Conservation (phyloP, 164 flowering plant species). For the Saururus chinensis region DNA sequence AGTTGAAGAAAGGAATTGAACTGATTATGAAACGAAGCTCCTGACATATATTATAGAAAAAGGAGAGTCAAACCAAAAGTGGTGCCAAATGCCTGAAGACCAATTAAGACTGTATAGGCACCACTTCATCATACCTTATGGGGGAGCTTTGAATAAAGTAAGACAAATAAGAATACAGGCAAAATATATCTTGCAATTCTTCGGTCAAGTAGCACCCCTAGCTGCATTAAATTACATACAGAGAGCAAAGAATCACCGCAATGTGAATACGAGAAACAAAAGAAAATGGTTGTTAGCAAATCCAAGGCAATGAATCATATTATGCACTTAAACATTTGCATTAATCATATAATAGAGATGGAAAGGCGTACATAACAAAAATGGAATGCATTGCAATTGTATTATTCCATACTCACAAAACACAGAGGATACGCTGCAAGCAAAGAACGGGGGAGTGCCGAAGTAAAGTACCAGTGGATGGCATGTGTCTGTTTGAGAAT, state of each 20-base stretch:
- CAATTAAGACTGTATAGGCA: not conserved
- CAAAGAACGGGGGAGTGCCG: conserved; percentile 91
- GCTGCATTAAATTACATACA: conserved; percentile 38
- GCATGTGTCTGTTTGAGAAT: conserved; percentile 53
- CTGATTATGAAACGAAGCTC: conserved; percentile 88
- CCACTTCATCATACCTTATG: conserved; percentile 63
- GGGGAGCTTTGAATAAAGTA: conserved; percentile 91
- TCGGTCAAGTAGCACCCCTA: conserved; percentile 70
- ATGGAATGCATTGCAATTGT: not conserved
- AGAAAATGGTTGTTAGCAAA: not conserved
- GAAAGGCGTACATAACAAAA: not conserved
- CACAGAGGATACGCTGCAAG: conserved; percentile 91
- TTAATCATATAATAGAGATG: not conserved
- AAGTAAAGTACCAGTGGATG: conserved; percentile 93
- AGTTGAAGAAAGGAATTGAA: conserved; percentile 80
- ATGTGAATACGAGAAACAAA: not conserved
- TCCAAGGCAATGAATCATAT: not conserved
- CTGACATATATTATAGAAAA: conserved; percentile 22
- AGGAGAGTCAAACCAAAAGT: not conserved
- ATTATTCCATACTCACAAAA: conserved; percentile 47
- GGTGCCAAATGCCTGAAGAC: not conserved
- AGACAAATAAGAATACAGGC: conserved; percentile 68
- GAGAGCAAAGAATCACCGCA: not conserved
- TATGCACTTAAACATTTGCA: not conserved
- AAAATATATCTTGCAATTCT: conserved; percentile 45